These are phyloP conservation scores for Candida neerlandica DNA, from an alignment of 1,139 yeast genomes.

Conservation along the genomic window DNA sequence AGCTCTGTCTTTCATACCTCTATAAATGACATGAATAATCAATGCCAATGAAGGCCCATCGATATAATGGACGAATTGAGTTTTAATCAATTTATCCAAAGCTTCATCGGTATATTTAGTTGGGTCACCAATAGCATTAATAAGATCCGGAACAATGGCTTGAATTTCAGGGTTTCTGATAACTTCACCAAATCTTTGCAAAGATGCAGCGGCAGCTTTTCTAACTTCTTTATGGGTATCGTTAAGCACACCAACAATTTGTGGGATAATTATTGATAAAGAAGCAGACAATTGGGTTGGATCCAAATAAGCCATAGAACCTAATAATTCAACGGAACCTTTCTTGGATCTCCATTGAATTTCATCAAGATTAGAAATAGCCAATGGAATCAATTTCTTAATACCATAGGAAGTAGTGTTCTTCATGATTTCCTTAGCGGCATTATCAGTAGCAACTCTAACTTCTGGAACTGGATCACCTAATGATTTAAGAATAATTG, in stretches of 20 bases:
- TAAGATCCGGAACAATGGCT: conserved; percentile 80
- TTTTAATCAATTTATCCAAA: conserved; percentile 78
- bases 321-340: conserved; percentile 93
- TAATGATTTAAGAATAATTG: conserved; percentile 73
- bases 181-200: conserved; percentile 93
- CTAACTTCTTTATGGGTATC: conserved; percentile 97
- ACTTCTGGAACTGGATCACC: conserved; percentile 89
- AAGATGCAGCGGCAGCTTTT: conserved; percentile 87
- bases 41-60: conserved; percentile 98
- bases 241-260: conserved; percentile 90
- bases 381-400: conserved; percentile 86
- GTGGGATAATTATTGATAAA: conserved; percentile 88
- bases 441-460: conserved; percentile 83
- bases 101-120: conserved; percentile 87
- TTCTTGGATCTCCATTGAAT: conserved; percentile 96
- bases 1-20: conserved; percentile 94
- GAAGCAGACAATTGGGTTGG: conserved; percentile 93
- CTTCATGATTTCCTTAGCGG: conserved; percentile 88
- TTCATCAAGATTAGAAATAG: conserved; percentile 82
- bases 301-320: conserved; percentile 97
- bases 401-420: conserved; percentile 92
- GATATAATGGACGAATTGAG: conserved; percentile 95
- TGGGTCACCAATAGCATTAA: conserved; percentile 95
- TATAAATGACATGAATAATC: conserved; percentile 88
- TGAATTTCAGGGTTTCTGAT: conserved; percentile 97